phyloP scores from a whole-genome alignment of 148 eudicot genomes.

The Pouteria glomerata region DNA sequence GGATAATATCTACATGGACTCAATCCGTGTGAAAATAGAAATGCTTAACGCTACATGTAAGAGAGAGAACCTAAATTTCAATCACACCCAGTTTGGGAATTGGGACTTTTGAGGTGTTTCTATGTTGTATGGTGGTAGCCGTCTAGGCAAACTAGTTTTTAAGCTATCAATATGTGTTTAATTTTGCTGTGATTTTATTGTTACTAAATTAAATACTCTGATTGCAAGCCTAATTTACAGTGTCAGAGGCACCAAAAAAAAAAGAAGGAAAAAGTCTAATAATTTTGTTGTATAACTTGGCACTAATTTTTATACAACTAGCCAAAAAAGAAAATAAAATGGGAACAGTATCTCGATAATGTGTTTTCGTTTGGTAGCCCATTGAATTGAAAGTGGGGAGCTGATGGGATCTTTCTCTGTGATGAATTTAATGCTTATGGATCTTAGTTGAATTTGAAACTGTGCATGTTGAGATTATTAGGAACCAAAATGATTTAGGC shows the following conservation, averaged over 20 bases:
- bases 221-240: background rate
- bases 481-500: background rate
- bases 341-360: background rate
- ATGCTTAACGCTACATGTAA: too few species aligned
- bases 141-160: too few species aligned
- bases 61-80: background rate
- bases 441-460: background rate
- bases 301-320: background rate
- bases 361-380: background rate
- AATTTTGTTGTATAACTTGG: background rate
- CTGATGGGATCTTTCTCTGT: background rate
- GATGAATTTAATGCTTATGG: background rate
- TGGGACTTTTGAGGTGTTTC: background rate
- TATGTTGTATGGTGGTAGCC: too few species aligned
- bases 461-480: background rate
- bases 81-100: background rate
- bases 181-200: background rate
- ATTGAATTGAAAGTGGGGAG: background rate
- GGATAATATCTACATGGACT: background rate
- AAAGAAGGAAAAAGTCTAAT: background rate
- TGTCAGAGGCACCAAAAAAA: too few species aligned
- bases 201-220: background rate
- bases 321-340: background rate
- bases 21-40: background rate
- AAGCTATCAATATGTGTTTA: too few species aligned